Conservation (phyloP, 2,329 filamentous ascomycete genomes). For the Cladosporium sp. region DNA sequence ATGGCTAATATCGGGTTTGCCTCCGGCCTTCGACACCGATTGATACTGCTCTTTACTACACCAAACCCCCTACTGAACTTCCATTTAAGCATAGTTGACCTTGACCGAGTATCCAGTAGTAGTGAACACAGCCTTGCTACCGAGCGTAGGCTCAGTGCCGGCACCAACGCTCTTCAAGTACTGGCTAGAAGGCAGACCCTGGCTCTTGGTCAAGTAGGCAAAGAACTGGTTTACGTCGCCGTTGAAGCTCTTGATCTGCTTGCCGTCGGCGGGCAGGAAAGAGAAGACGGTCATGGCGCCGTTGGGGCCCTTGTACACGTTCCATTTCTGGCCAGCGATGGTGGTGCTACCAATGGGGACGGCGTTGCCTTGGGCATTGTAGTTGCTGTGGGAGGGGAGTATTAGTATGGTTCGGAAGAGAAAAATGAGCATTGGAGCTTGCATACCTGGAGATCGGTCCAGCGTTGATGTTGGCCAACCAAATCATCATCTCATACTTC, state of each 20-base stretch:
- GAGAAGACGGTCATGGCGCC: constrained; percentile 58
- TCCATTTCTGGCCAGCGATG: constrained; percentile 53
- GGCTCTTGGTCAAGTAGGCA: constrained; percentile 48
- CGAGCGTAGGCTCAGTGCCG: constrained; percentile 23
- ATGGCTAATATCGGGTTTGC: too few species aligned
- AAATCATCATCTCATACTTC: constrained; percentile 65
- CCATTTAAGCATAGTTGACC: constrained; percentile 1
- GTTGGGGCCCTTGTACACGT: constrained; percentile 59
- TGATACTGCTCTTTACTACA: too few species aligned
- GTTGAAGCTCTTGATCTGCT: constrained; percentile 48
- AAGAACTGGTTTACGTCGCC: constrained; percentile 58
- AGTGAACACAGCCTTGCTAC: constrained; percentile 19
- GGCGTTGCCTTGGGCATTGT: constrained; percentile 30
- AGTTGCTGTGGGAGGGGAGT: background rate
- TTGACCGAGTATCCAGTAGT: constrained; percentile 13
- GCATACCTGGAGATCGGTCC: constrained; percentile 54
- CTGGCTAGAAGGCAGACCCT: constrained; percentile 46
- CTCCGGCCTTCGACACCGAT: too few species aligned
- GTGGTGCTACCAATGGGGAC: constrained; percentile 47
- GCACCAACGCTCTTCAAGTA: constrained; percentile 44
- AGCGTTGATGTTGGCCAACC: constrained; percentile 55
- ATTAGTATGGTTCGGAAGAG: background rate
- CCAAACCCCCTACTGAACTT: too few species aligned
- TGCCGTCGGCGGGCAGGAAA: constrained; percentile 47
- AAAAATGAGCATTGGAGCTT: background rate